Evolutionary conservation across 2,329 filamentous ascomycete genomes (phyloP).

Genomic region (Exophiala sideris): DNA sequence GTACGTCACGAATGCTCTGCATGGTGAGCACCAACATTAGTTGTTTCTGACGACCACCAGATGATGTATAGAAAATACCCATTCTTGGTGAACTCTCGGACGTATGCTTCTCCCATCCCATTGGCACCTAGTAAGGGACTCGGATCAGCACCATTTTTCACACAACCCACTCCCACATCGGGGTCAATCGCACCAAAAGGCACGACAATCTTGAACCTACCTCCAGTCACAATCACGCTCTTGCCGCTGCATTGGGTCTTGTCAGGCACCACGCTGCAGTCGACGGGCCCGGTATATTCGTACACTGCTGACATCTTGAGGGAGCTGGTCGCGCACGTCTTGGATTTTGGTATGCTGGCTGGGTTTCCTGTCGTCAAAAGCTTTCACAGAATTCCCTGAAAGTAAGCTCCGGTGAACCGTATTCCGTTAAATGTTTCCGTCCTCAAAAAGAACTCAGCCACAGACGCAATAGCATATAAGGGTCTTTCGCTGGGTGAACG

Average conservation of each 20-base stretch:
- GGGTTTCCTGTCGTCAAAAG: background rate
- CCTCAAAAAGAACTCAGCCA: background rate
- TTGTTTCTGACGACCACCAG: background rate
- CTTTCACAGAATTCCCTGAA: background rate
- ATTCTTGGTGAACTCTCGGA: constrained; percentile 33
- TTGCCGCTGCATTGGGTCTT: constrained; percentile 35
- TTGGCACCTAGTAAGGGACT: constrained; percentile 15
- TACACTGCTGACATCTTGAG: constrained; percentile 4
- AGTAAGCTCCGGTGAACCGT: background rate
- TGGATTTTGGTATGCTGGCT: background rate
- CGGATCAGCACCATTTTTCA: background rate
- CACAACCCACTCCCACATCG: background rate
- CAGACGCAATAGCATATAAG: background rate
- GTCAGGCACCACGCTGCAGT: constrained; percentile 32
- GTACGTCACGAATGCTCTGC: constrained; percentile 40
- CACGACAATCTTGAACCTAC: background rate
- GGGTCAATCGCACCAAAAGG: too few relatives aligned
- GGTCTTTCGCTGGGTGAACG: background rate
- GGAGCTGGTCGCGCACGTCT: background rate
- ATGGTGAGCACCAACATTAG: background rate
- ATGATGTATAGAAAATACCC: background rate
- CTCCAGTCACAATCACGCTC: constrained; percentile 25
- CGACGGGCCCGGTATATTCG: constrained; percentile 14
- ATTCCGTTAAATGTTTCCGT: background rate
- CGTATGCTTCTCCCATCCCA: constrained; percentile 42